phyloP scores from a whole-genome alignment of 83 land plant genomes.

The Diphasiastrum complanatum region DNA sequence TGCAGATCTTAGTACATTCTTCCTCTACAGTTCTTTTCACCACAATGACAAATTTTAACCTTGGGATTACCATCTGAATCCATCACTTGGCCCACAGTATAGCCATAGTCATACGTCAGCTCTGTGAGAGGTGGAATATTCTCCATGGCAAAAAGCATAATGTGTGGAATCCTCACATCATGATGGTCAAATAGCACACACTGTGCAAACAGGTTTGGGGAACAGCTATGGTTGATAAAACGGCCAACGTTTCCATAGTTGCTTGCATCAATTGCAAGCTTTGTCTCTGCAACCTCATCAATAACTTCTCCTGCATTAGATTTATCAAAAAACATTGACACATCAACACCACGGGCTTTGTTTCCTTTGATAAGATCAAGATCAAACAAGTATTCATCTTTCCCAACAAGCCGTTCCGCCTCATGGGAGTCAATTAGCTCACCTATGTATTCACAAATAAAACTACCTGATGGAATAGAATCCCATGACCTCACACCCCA shows the following conservation, averaged over 20 bases:
- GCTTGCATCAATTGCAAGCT: not conserved
- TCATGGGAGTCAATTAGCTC: constrained; percentile 1
- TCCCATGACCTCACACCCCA: constrained; percentile 14
- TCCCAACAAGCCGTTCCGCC: constrained; percentile 1
- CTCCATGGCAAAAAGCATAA: not conserved
- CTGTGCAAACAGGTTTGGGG: not conserved
- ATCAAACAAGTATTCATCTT: constrained; percentile 5
- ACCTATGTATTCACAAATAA: constrained; percentile 11
- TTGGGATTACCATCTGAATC: no score
- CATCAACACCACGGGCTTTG: constrained; percentile 3
- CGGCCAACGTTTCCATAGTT: not conserved
- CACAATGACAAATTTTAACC: no score
- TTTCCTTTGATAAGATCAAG: constrained; percentile 8
- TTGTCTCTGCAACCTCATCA: not conserved
- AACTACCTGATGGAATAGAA: constrained; percentile 2
- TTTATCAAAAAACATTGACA: constrained; percentile 9
- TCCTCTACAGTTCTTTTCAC: no score
- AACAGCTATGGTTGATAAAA: not conserved
- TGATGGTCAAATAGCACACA: constrained; percentile 1
- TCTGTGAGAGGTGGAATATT: constrained; percentile 1
- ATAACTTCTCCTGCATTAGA: not conserved
- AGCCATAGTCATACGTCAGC: constrained; percentile 1
- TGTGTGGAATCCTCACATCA: not conserved
- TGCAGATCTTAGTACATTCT: no score
- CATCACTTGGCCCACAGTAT: no score